Percentiles rank a stretch among this genome's conserved stretches.
Conservation (phyloP, 495 filamentous ascomycete species). For the Penicillium chermesinum region DNA sequence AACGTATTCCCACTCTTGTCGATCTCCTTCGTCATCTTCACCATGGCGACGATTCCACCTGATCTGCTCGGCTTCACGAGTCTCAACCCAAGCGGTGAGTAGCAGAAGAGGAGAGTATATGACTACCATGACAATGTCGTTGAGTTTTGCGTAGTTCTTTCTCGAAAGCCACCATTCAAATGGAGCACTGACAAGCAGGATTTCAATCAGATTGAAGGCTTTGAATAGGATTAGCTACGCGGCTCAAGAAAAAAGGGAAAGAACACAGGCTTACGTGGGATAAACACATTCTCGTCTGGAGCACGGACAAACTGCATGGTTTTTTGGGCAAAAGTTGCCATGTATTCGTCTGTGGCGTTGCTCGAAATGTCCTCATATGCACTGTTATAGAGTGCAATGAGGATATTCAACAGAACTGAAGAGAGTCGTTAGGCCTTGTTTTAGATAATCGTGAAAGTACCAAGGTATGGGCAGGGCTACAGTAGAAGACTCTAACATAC, state of each 20-base stretch:
- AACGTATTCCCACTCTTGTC: constrained; percentile 93
- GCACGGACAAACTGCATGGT: constrained; percentile 95
- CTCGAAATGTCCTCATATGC: constrained; percentile 95
- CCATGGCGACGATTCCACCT: constrained; percentile 66
- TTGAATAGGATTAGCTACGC: too few relatives aligned
- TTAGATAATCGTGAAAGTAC: neutral
- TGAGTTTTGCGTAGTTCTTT: constrained; percentile 64
- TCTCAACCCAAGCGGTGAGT: constrained; percentile 72
- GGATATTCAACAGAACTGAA: constrained; percentile 79
- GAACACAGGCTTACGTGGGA: constrained; percentile 70
- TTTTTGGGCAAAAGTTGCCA: constrained; percentile 84
- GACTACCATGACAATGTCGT: constrained; percentile 79
- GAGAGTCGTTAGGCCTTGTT: constrained; percentile 17
- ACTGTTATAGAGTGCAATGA: constrained; percentile 94
- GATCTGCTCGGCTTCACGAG: constrained; percentile 61
- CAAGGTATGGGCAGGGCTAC: neutral
- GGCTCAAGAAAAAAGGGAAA: too few relatives aligned
- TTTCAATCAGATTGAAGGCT: constrained; percentile 88
- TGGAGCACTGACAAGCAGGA: constrained; percentile 70
- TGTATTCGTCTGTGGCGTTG: constrained; percentile 91
- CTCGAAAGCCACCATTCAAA: constrained; percentile 93
- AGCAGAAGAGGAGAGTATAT: constrained; percentile 83
- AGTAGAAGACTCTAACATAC: too few relatives aligned
- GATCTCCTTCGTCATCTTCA: constrained; percentile 82
- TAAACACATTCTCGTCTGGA: constrained; percentile 96